Percentiles rank a stretch among this genome's conserved stretches.
Conservation (phyloP, 306 rosid species). For the Rubus parviflorus region DNA sequence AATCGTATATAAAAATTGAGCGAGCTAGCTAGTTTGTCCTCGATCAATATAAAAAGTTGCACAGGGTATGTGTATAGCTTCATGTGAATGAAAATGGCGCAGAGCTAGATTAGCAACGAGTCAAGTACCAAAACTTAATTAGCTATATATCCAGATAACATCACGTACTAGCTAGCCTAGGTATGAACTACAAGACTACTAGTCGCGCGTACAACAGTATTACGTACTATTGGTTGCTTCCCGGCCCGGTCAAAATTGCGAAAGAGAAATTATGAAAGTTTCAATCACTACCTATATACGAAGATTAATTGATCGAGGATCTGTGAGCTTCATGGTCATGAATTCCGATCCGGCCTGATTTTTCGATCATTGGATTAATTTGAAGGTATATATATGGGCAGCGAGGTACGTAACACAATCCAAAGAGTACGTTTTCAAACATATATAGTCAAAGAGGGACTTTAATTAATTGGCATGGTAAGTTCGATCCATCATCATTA, state of each 20-base stretch:
- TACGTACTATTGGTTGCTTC: neutral
- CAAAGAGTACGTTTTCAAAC: too few species aligned
- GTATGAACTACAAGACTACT: neutral
- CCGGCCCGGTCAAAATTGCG: neutral
- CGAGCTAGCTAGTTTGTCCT: neutral
- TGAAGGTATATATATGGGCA: neutral
- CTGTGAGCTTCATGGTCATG: too few species aligned
- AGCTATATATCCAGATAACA: neutral
- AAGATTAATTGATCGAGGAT: too few species aligned
- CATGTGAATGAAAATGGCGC: neutral
- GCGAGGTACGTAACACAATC: too few species aligned
- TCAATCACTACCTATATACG: too few species aligned
- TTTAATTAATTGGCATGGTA: too few species aligned
- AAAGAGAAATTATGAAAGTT: neutral
- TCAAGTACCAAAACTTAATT: neutral
- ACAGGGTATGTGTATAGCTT: neutral
- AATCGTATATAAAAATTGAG: slow-evolving; percentile 3
- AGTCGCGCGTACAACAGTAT: too few species aligned
- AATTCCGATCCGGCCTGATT: too few species aligned
- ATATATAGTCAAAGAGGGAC: too few species aligned
- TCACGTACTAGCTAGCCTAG: too few species aligned
- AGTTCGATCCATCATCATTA: too few species aligned
- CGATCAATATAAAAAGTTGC: slow-evolving; percentile 1
- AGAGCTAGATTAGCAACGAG: neutral
- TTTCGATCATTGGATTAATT: neutral